Conservation (phyloP, 352 stramenopile genomes). For the Phytophthora ohioensis region DNA sequence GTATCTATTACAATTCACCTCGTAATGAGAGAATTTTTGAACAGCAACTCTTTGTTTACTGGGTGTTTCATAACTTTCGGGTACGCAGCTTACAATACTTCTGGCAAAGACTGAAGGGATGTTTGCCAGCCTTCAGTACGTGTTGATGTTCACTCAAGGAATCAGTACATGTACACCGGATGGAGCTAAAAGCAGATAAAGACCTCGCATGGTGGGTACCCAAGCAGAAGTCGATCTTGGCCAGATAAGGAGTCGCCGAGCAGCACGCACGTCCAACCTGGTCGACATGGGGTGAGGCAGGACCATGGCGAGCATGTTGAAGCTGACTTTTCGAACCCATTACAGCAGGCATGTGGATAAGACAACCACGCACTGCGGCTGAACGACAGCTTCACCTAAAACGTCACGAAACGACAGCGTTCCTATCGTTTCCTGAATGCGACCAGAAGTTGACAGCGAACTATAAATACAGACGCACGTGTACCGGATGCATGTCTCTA, state of each 20-base stretch:
- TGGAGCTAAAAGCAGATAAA: too few species aligned
- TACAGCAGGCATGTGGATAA: conserved; percentile 5
- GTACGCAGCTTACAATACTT: neutral
- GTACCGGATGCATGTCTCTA: conserved; percentile 13
- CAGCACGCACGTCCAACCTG: too few species aligned
- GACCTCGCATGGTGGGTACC: too few species aligned
- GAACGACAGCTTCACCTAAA: conserved; percentile 19
- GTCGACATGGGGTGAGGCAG: neutral
- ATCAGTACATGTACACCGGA: too few species aligned
- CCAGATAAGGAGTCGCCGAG: neutral
- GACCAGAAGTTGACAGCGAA: conserved; percentile 1
- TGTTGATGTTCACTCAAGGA: neutral
- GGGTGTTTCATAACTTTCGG: neutral
- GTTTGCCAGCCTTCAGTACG: neutral
- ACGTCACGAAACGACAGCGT: conserved; percentile 11
- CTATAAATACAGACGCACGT: neutral
- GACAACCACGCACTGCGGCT: conserved; percentile 11
- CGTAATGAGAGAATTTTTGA: conserved; percentile 35
- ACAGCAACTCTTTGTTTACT: neutral
- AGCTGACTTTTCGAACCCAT: conserved; percentile 7
- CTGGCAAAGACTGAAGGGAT: neutral
- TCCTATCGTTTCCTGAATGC: neutral
- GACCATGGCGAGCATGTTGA: conserved; percentile 1
- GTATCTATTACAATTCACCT: conserved; percentile 44
- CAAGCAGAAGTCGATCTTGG: neutral